Percentiles rank a stretch among this genome's conserved stretches.
Conservation (phyloP, 2,329 filamentous ascomycete genomes). For the Geosmithia morbida region DNA sequence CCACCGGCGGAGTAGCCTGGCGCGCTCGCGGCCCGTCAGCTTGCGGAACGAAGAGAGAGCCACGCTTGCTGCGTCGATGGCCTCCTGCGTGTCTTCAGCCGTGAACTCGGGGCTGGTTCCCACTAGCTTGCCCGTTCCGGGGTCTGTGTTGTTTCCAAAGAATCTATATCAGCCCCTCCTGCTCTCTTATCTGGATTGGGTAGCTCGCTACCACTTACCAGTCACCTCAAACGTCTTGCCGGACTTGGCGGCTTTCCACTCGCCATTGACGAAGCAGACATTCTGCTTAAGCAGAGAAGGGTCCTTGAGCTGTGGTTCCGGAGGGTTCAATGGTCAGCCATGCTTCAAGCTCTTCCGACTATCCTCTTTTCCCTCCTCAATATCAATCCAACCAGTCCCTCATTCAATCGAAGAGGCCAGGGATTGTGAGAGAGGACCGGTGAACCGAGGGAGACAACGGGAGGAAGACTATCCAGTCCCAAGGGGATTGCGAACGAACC, state of each 20-base stretch:
- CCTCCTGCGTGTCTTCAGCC: slow-evolving; percentile 59
- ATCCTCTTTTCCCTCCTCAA: no score
- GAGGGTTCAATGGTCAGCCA: background rate
- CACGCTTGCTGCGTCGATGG: slow-evolving; percentile 68
- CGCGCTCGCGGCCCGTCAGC: slow-evolving; percentile 59
- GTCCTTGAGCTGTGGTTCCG: slow-evolving; percentile 43
- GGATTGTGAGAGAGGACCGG: no score
- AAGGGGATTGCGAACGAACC: slow-evolving; percentile 13
- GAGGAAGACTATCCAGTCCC: background rate
- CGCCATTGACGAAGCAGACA: slow-evolving; percentile 74
- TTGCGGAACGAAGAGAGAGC: slow-evolving; percentile 60
- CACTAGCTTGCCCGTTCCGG: slow-evolving; percentile 67
- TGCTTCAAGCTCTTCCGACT: background rate
- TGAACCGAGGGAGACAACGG: background rate
- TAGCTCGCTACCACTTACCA: slow-evolving; percentile 25
- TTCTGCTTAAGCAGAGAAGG: slow-evolving; percentile 73
- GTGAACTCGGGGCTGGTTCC: slow-evolving; percentile 78
- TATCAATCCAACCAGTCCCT: no score
- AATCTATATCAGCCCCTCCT: background rate
- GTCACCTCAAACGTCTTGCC: slow-evolving; percentile 85
- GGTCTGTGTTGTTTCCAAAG: slow-evolving; percentile 37
- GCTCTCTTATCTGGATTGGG: no score
- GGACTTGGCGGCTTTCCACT: slow-evolving; percentile 77
- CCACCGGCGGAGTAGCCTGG: slow-evolving; percentile 65
- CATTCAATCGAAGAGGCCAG: no score